Base-by-base conservation (phyloP, 768 basidiomycete genomes). In the Strobilomyces dryophilus region DNA sequence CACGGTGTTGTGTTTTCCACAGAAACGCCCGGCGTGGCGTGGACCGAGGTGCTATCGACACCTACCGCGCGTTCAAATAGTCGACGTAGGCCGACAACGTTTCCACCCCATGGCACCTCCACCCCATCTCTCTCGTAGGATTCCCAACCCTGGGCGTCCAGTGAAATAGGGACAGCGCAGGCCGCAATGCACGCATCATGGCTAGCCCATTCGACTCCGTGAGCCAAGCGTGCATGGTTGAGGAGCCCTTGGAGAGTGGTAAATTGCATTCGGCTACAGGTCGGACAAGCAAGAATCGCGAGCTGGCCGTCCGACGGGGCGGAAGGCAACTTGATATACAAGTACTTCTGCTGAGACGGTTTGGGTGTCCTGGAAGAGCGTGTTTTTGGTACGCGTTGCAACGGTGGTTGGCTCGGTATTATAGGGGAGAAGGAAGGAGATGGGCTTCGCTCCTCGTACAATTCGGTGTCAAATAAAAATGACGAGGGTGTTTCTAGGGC, bases 51-150 rank as follows among this genome's bases (percentile, higher is more conserved):
- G 6, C 57, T 60, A 3, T 69, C 68, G 9, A 66, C 66, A 27
- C 76, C 78, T 1, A 81, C 79, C 0, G 80, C 80, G 24, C 76
- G 71, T 57, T 80, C 78, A 46, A 80, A 80, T 44, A 81, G 50
- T 47, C 76, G 61, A 51, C 73, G 65, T 43, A 80, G 56, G 46
- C 80, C 76, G 15, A 77, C 76, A n/a, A 79, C 59, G 37, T 65
- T 72, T 5, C 61, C 67, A 32, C 63, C 61, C 62, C 65, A 71
- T 39, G 64, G 49, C 20, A 69, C 60, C 31, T 71, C 69, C 51
- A 73, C 62, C 0, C 74, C 76, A 17, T 68, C 72, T 46, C 74
- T 66, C 54, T 78, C 76, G 32, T 66, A 65, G 20, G 65, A 62
- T 21, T 75, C 66, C 66, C 65, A 72, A 31, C 50, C 61, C 34